Evolutionary conservation across 2,329 filamentous ascomycete genomes (phyloP).

Genomic region (Trichoderma sp.): DNA sequence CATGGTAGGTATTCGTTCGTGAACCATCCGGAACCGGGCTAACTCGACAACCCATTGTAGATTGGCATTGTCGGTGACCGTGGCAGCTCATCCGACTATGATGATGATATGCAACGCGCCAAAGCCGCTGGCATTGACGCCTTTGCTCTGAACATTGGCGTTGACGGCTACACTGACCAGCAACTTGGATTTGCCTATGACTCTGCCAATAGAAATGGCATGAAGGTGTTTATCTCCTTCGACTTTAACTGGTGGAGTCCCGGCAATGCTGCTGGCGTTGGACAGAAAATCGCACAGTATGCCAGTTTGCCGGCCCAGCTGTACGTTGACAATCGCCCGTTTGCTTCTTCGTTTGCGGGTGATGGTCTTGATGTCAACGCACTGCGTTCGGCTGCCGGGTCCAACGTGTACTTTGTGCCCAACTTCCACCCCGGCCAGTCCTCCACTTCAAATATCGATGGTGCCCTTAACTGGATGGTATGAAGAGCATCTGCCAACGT

Average conservation of each 20-base stretch:
- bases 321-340: conserved; percentile 49
- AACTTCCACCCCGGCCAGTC: conserved; percentile 50
- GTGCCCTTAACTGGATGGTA: conserved; percentile 48
- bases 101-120: conserved; percentile 50
- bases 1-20: conserved; percentile 36
- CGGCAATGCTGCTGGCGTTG: conserved; percentile 44
- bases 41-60: neutral
- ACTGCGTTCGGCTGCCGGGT: conserved; percentile 45
- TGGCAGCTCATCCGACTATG: conserved; percentile 45
- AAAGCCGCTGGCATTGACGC: conserved; percentile 49
- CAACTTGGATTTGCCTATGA: conserved; percentile 52
- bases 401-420: conserved; percentile 51
- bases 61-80: conserved; percentile 42
- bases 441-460: conserved; percentile 45
- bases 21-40: neutral
- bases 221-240: conserved; percentile 59
- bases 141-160: conserved; percentile 53
- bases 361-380: conserved; percentile 47
- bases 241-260: conserved; percentile 54
- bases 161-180: conserved; percentile 45
- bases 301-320: conserved; percentile 48
- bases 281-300: conserved; percentile 50
- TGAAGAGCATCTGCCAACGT: neutral
- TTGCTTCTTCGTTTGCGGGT: conserved; percentile 56
- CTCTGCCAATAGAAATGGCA: conserved; percentile 47